phyloP scores from a whole-genome alignment of 176 grass and related monocot genomes.

The Ampelocalamus luodianensis region DNA sequence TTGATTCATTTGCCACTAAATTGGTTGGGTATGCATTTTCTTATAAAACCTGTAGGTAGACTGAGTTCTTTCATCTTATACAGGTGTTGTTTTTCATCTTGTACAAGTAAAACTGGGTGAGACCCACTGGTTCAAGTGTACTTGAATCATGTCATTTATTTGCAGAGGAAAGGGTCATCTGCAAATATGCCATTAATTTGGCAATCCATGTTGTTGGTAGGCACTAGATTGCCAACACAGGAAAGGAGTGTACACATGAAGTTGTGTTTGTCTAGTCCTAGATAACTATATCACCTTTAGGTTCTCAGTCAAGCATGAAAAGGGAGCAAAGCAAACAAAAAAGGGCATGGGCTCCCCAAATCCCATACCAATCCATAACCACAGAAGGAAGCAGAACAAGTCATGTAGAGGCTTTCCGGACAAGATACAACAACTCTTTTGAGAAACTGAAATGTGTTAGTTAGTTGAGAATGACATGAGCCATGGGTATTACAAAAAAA shows the following conservation, averaged over 20 bases:
- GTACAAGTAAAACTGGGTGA: slow-evolving; percentile 9
- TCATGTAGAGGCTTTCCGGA: not conserved
- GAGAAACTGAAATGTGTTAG: slow-evolving; percentile 2
- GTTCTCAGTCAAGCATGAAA: slow-evolving; percentile 22
- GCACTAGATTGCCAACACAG: not conserved
- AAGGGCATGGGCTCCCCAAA: not conserved
- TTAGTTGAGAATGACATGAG: not conserved
- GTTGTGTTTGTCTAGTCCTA: not conserved
- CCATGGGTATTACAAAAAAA: not conserved
- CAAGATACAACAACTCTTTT: slow-evolving; percentile 1
- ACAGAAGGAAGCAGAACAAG: not conserved
- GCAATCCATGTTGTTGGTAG: not conserved
- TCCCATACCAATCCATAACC: not conserved
- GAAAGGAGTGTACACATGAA: not conserved
- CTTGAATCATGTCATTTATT: not conserved
- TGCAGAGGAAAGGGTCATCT: slow-evolving; percentile 1
- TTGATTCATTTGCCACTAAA: not conserved
- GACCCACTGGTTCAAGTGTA: not conserved
- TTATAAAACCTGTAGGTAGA: not conserved
- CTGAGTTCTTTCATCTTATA: not conserved
- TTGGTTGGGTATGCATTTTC: slow-evolving; percentile 7
- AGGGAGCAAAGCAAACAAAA: not conserved
- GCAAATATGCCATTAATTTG: not conserved
- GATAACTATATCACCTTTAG: not conserved
- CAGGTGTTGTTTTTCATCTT: not conserved